Evolutionary conservation across 2,329 filamentous ascomycete species (phyloP).

Genomic region (Aspergillus proliferans): DNA sequence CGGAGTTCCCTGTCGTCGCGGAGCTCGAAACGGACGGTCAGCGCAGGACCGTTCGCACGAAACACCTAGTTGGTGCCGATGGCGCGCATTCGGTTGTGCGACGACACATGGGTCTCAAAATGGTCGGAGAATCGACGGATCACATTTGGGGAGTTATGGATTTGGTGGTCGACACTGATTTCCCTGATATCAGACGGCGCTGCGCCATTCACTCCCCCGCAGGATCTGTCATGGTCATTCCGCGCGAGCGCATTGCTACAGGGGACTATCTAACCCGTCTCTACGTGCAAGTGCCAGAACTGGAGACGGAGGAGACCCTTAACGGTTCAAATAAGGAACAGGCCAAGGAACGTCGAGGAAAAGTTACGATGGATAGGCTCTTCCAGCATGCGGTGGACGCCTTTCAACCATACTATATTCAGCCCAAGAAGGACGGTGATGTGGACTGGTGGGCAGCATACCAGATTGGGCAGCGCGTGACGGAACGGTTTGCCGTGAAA

Average conservation of each 20-base stretch:
- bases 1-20: constrained; percentile 31
- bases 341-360: constrained; percentile 57
- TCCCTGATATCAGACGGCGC: constrained; percentile 75
- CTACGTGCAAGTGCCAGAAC: constrained; percentile 45
- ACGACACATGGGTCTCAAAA: constrained; percentile 43
- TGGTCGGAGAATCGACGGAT: constrained; percentile 63
- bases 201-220: constrained; percentile 68
- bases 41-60: constrained; percentile 49
- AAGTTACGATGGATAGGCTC: constrained; percentile 58
- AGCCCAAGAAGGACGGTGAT: constrained; percentile 50
- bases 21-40: constrained; percentile 25
- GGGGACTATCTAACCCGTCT: constrained; percentile 66
- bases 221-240: constrained; percentile 75
- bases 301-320: constrained; percentile 15
- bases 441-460: constrained; percentile 73
- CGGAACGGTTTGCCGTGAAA: constrained; percentile 43
- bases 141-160: constrained; percentile 75
- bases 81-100: constrained; percentile 63
- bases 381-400: constrained; percentile 61
- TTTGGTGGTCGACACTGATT: constrained; percentile 64
- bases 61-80: constrained; percentile 67
- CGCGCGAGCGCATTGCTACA: constrained; percentile 55
- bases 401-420: constrained; percentile 59
- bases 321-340: constrained; percentile 50
- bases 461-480: constrained; percentile 64